Percentiles rank a stretch among this genome's conserved stretches.
These are phyloP conservation scores for Gossypium raimondii DNA, from an alignment of 345 rosid species.

Conservation along the genomic window DNA sequence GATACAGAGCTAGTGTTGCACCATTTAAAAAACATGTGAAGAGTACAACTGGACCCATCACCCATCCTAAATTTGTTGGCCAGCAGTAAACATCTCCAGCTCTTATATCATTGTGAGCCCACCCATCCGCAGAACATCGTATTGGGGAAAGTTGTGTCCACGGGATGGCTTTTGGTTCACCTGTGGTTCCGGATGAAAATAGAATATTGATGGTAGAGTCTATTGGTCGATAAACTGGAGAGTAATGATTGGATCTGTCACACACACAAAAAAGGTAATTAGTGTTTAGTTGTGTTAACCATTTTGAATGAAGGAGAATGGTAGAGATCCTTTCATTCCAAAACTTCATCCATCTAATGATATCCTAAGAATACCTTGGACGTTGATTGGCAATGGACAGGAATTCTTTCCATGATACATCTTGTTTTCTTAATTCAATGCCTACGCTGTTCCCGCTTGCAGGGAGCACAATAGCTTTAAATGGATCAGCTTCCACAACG, in stretches of 20 bases:
- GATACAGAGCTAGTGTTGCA: conserved; percentile 77
- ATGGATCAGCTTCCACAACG: conserved; percentile 71
- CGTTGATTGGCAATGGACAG: conserved; percentile 34
- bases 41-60: conserved; percentile 70
- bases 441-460: conserved; percentile 43
- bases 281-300: background rate
- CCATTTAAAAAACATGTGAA: conserved; percentile 69
- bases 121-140: conserved; percentile 57
- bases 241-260: conserved; percentile 39
- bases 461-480: conserved; percentile 69
- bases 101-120: conserved; percentile 57
- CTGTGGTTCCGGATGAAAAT: conserved; percentile 95
- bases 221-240: conserved; percentile 50
- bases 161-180: conserved; percentile 91
- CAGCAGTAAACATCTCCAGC: conserved; percentile 67
- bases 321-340: background rate
- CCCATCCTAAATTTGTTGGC: conserved; percentile 98
- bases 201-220: conserved; percentile 71
- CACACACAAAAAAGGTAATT: background rate
- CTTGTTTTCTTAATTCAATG: conserved; percentile 59
- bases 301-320: background rate
- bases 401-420: conserved; percentile 63
- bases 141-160: conserved; percentile 89
- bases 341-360: background rate
- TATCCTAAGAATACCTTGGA: conserved; percentile 33